Evolutionary conservation across 257 asterid species (phyloP), one percentile per base, ranked within the genome.

Genomic region (Petunia secreta): DNA sequence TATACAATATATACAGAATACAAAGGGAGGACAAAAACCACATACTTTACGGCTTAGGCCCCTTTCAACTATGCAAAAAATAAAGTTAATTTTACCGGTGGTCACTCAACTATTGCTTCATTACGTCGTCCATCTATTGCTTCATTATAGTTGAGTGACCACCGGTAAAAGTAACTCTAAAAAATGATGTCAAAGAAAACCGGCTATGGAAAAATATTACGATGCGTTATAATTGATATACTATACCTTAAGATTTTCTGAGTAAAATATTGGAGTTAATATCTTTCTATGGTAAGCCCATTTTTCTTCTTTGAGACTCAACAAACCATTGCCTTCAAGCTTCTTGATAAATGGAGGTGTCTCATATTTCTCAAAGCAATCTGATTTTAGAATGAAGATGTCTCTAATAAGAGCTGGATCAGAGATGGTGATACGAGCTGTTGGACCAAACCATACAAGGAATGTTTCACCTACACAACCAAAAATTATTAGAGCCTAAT

Each of bases 211-310:
- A n/a, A n/a, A n/a, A n/a, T n/a, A n/a, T n/a, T n/a, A n/a, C n/a
- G n/a, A n/a, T n/a, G n/a, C n/a, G n/a, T n/a, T n/a, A n/a, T n/a
- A n/a, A n/a, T n/a, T n/a, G n/a, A n/a, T n/a, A n/a, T n/a, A n/a
- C n/a, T n/a, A 40, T 80, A 91, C 97, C 96, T 92, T 95, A 82
- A 95, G 97, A 86, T 95, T 95, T 82, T 93, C 92, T 1, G 90
- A 85, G 84, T 95, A 92, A 83, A 95, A 95, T 64, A 90, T 85
- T 13, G 97, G 99, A 65, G 92, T 93, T 48, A 95, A 83, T 66
- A 93, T 86, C 87, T 88, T 93, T 81, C 98, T 87, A 4, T 91
- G 98, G 90, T 93, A 90, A 85, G 98, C 97, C 99, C 98, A 95
- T 88, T 93, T 95, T 73, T 92, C 91, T 34, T 96, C 99, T 76